Evolutionary conservation across 139 green algal genomes (phyloP), one percentile per base, ranked within the genome.

Genomic region (Volvox africanus): DNA sequence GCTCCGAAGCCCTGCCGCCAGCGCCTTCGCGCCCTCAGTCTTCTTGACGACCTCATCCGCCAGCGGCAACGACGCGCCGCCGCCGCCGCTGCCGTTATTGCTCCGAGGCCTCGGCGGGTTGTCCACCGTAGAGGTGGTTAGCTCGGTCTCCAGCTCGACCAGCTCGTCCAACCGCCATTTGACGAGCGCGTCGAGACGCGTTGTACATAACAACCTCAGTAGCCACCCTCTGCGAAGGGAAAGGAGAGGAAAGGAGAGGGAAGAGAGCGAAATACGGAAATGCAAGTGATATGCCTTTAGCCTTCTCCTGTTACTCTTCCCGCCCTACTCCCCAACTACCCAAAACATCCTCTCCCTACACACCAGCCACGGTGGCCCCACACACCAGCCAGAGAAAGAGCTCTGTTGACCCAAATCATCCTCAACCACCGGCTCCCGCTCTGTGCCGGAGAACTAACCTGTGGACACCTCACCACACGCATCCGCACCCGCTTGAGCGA

Each of bases 201-300:
- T 65, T 12, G 50, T 90, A 16, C 55, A 77, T 75, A 90, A 50
- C 71, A 90, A 76, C 21, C 86, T 77, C 33, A 90, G 69, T n/a
- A 90, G 28, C 86, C 86, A 90, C n/a, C 86, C 86, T 76, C 86
- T 90, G 85, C 20, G 32, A 32, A 35, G 6, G 67, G 67, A 75
- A 75, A 28, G 5, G 44, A n/a, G 44, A 55, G 44, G 5, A 55
- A 55, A n/a, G n/a, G n/a, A n/a, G n/a, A n/a, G n/a, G n/a, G n/a
- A n/a, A n/a, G n/a, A n/a, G n/a, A n/a, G n/a, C n/a, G n/a, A n/a
- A n/a, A n/a, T n/a, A n/a, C n/a, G n/a, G n/a, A n/a, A n/a, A n/a
- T n/a, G n/a, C n/a, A n/a, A n/a, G n/a, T n/a, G n/a, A n/a, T n/a
- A n/a, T n/a, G n/a, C n/a, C n/a, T n/a, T n/a, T n/a, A n/a, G n/a